phyloP scores from a whole-genome alignment of 2,329 filamentous ascomycete species.

The Xylariaceae sp. region DNA sequence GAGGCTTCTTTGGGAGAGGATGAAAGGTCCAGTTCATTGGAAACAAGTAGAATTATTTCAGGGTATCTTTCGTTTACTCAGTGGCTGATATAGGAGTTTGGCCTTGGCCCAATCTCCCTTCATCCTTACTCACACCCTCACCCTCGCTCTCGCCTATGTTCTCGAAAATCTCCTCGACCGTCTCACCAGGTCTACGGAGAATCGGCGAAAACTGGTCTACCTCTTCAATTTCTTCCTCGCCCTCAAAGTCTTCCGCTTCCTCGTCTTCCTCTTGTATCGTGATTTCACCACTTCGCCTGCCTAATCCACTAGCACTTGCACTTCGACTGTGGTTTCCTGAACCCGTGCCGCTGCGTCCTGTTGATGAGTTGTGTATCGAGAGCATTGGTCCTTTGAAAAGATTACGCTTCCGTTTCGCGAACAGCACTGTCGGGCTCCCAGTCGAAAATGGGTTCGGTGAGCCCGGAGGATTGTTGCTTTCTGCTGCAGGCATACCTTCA shows the following conservation, averaged over 20 bases:
- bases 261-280: constrained; percentile 74
- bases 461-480: constrained; percentile 51
- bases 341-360: constrained; percentile 41
- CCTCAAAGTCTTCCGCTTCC: constrained; percentile 46
- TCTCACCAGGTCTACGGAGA: constrained; percentile 39
- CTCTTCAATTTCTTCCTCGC: constrained; percentile 42
- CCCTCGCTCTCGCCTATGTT: constrained; percentile 27
- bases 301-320: constrained; percentile 68
- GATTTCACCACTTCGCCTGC: constrained; percentile 75
- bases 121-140: constrained; percentile 22
- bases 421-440: constrained; percentile 65
- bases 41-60: constrained; percentile 22
- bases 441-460: constrained; percentile 66
- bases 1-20: too few relatives aligned
- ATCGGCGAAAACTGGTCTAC: constrained; percentile 46
- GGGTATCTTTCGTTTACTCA: constrained; percentile 29
- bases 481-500: constrained; percentile 60
- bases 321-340: constrained; percentile 56
- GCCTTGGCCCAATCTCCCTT: neutral
- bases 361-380: constrained; percentile 54
- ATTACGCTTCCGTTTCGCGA: constrained; percentile 81
- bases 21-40: too few relatives aligned
- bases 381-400: constrained; percentile 82
- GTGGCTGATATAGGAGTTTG: constrained; percentile 1
- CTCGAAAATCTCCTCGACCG: constrained; percentile 45